Percentiles rank a stretch among this genome's conserved stretches.
Evolutionary conservation across 2,329 filamentous ascomycete species (phyloP).

Genomic region (Calonectria crousiana): DNA sequence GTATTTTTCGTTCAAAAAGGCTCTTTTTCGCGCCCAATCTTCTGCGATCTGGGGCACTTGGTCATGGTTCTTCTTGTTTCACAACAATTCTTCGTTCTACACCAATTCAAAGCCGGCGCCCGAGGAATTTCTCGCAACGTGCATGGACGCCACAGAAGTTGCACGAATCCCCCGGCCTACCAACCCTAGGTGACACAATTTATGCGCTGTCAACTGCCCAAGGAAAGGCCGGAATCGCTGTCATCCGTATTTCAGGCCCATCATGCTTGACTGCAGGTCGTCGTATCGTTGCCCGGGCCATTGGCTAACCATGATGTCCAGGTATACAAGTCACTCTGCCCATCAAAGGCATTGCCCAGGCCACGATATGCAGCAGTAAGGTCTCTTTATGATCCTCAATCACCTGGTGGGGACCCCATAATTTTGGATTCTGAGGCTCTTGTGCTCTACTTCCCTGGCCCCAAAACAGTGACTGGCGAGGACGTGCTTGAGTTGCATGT

Average conservation of each 20-base stretch:
- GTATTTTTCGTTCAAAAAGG: constrained; percentile 35
- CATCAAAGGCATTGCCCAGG: constrained; percentile 56
- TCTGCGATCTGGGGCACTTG: constrained; percentile 4
- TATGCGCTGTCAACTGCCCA: constrained; percentile 91
- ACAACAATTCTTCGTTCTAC: neutral
- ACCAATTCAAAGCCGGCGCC: neutral
- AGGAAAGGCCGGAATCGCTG: constrained; percentile 89
- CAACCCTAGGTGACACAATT: constrained; percentile 72
- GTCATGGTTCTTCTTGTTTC: neutral
- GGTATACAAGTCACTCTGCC: constrained; percentile 66
- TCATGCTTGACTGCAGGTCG: constrained; percentile 74
- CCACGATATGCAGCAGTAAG: constrained; percentile 77
- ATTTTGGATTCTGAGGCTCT: constrained; percentile 84
- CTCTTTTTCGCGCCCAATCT: constrained; percentile 30
- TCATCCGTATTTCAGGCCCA: constrained; percentile 88
- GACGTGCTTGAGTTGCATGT: constrained; percentile 93
- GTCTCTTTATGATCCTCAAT: constrained; percentile 72
- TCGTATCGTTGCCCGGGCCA: neutral
- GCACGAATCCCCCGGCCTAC: constrained; percentile 26
- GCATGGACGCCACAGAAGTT: constrained; percentile 19
- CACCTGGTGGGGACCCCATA: constrained; percentile 50
- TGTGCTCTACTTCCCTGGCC: constrained; percentile 84
- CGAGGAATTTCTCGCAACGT: constrained; percentile 28
- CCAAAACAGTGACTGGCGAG: constrained; percentile 89
- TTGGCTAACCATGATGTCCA: constrained; percentile 40